Evolutionary conservation across 352 stramenopile species (phyloP), one percentile per base, ranked within the genome.

Genomic region (Phytophthora idaei): DNA sequence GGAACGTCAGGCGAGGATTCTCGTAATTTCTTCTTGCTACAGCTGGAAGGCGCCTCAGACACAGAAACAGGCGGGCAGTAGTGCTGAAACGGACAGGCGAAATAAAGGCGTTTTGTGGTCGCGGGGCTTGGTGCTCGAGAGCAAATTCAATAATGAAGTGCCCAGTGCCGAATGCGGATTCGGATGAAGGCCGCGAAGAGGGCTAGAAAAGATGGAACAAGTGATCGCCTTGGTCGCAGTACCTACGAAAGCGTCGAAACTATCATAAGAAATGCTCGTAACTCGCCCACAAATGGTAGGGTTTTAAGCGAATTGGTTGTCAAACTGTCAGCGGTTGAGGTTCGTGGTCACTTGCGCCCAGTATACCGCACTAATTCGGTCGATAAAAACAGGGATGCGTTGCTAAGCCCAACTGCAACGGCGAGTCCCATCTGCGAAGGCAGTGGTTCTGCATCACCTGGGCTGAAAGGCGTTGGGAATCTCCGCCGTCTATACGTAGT

Each of bases 71-170:
- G 61, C 58, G n/a, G 37, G 31, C 15, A 31, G 14, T 32, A 34
- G 59, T 44, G 39, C 44, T 45, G 57, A 78, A 78, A 75, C 55
- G 55, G 69, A 65, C 57, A 64, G 57, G 21, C 31, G 57, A 52
- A 61, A 31, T 21, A 55, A 17, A 46, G 44, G 39, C 51, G 62
- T 57, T 54, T 51, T 44, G 37, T 47, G 21, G 25, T 25, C 6
- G 32, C 15, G 27, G 39, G 14, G 52, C 17, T 59, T 32, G 31
- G 56, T 36, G 45, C 65, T 57, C 31, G 64, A 27, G 17, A 44
- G 75, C 73, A 76, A 80, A 84, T 73, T 86, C 73, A 86, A 83
- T 73, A 86, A 84, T 83, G 75, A 71, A 60, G 31, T 49, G n/a
- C 10, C 34, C 34, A 12, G 8, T 14, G 34, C 34, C 36, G 34